A percentile compares a stretch with the other conserved stretches of the same genome.
Conservation (phyloP, 2,329 filamentous ascomycete species). For the Hansfordia pulvinata region DNA sequence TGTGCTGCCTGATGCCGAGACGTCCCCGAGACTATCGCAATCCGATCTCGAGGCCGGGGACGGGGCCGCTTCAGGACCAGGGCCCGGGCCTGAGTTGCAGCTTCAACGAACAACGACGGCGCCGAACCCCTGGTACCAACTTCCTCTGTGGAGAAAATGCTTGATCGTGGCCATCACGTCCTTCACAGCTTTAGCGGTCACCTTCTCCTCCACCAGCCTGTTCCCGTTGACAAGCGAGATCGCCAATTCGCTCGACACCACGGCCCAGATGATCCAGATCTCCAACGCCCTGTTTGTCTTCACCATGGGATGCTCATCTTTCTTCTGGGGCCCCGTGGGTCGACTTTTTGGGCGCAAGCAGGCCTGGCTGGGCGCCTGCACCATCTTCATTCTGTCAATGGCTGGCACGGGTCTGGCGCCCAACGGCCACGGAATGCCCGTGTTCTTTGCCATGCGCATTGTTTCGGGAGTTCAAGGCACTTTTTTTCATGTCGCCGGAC, state of each 20-base stretch:
- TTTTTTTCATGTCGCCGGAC: constrained; percentile 1
- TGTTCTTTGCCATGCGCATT: not conserved
- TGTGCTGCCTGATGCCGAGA: not conserved
- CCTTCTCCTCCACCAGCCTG: constrained; percentile 1
- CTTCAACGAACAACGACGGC: not conserved
- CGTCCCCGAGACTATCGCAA: not conserved
- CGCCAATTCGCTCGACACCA: not conserved
- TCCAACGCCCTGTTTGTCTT: not conserved
- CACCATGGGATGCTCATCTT: not conserved
- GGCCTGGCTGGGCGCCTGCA: not conserved
- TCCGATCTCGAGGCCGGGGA: not conserved
- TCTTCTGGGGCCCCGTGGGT: not conserved
- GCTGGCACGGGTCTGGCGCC: not conserved
- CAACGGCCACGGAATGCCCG: not conserved
- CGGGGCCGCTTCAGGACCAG: not conserved
- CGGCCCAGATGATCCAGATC: not conserved
- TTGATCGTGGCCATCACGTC: not conserved
- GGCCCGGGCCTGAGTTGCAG: not conserved
- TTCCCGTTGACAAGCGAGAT: constrained; percentile 1
- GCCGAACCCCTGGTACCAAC: not conserved
- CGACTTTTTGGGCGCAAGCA: not conserved
- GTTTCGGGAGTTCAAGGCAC: not conserved
- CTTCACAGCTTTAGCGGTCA: not conserved
- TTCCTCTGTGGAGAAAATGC: not conserved
- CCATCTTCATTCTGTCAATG: not conserved